Evolutionary conservation across 163 green algal genomes (phyloP), one percentile per base, ranked within the genome.

Genomic region (Chloromonas sp.): DNA sequence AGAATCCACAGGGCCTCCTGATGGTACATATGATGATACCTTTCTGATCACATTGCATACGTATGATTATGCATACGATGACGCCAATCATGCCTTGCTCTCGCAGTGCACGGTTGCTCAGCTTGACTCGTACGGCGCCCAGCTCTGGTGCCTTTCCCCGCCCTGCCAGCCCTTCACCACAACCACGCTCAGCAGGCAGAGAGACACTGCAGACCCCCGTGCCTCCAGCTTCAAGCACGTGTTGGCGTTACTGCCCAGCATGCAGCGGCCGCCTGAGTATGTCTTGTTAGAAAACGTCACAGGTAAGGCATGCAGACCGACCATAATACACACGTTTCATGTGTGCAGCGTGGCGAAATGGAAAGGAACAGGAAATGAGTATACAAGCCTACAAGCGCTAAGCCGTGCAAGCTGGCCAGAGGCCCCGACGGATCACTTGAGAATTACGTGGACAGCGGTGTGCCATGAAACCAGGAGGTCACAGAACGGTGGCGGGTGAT

Each of bases 91-190:
- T 66, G 90, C 91, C 84, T 36, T 36, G 36, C 61, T 87, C 61
- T 59, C 15, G 62, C 85, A 84, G 84, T 60, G 87, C 8, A 87
- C 78, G 0, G 85, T 82, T 0, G 58, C 58, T 2, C 58, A 88
- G 84, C 78, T 94, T 79, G 89, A 91, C 66, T 70, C 62, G 57
- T 82, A 87, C 36, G 71, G 14, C 0, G 87, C 88, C 5, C 70
- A 89, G 76, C 15, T 90, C 57, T 94, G 91, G 90, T 78, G 92
- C 14, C 83, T 94, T 11, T 92, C 90, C 15, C 91, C 91, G 59
- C 91, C 91, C 66, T 94, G 91, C 87, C 91, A 94, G 87, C 91
- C 91, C 14, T 94, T 92, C 91, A 94, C 91, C 15, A 85, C 90
- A 60, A 88, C 91, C 83, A 83, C 86, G 36, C 36, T 36, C 71